phyloP scores from a whole-genome alignment of 768 basidiomycete species.

The Tricholoma sp. region DNA sequence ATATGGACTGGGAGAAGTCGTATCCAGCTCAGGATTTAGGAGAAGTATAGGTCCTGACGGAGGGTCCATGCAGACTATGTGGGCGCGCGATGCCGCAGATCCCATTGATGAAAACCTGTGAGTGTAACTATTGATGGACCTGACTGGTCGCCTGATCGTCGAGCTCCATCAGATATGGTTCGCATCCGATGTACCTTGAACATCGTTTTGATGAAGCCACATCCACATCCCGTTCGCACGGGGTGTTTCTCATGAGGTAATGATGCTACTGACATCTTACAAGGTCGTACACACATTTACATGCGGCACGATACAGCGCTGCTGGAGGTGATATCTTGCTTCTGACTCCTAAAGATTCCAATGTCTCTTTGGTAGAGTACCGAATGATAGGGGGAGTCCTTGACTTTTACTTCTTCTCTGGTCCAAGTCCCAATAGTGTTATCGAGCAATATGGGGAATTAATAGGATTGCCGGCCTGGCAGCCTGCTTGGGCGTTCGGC shows the following conservation, averaged over 20 bases:
- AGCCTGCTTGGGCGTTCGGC: slow-evolving; percentile 73
- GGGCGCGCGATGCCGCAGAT: slow-evolving; percentile 59
- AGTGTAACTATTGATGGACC: slow-evolving; percentile 16
- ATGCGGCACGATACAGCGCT: slow-evolving; percentile 33
- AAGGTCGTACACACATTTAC: background rate
- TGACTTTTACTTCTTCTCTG: slow-evolving; percentile 76
- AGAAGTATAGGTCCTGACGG: slow-evolving; percentile 51
- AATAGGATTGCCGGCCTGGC: slow-evolving; percentile 67
- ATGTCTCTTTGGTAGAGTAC: slow-evolving; percentile 65
- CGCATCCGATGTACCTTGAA: slow-evolving; percentile 68
- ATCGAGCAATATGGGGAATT: slow-evolving; percentile 65
- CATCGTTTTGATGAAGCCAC: slow-evolving; percentile 57
- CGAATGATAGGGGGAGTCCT: slow-evolving; percentile 69
- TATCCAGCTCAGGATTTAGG: slow-evolving; percentile 65
- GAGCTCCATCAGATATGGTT: slow-evolving; percentile 52
- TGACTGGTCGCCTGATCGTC: background rate
- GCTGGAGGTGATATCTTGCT: slow-evolving; percentile 70
- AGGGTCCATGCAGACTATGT: slow-evolving; percentile 63
- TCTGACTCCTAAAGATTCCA: slow-evolving; percentile 48
- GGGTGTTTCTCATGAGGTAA: slow-evolving; percentile 70
- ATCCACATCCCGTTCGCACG: slow-evolving; percentile 57
- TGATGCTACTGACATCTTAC: background rate
- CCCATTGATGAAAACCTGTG: slow-evolving; percentile 66
- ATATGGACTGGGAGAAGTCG: slow-evolving; percentile 74
- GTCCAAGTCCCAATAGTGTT: slow-evolving; percentile 51